These are phyloP conservation scores for Exophiala oligosperma DNA, from an alignment of 2,329 filamentous ascomycete genomes.

Conservation along the genomic window DNA sequence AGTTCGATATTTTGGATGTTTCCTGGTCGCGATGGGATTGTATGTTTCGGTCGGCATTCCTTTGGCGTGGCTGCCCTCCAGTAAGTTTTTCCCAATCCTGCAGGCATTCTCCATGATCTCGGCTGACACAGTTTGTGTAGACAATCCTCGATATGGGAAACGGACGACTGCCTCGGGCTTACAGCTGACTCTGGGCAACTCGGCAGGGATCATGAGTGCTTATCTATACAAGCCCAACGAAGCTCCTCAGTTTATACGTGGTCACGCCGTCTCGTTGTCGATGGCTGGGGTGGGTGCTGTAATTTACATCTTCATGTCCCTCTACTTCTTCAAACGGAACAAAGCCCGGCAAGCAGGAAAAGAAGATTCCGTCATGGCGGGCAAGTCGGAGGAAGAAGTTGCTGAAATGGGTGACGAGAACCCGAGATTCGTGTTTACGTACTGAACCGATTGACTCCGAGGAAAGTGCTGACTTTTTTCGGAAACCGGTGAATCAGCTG, in stretches of 20 bases:
- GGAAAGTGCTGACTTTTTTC: neutral
- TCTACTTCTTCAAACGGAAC: constrained; percentile 54
- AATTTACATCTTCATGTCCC: constrained; percentile 57
- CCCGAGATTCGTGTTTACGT: constrained; percentile 39
- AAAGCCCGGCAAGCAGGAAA: constrained; percentile 35
- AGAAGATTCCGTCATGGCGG: constrained; percentile 40
- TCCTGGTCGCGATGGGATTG: constrained; percentile 72
- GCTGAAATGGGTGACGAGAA: constrained; percentile 45
- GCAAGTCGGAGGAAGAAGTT: constrained; percentile 43
- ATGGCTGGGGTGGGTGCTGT: constrained; percentile 57
- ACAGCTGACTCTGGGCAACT: constrained; percentile 70
- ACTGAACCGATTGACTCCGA: constrained; percentile 23
- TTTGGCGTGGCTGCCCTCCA: constrained; percentile 51
- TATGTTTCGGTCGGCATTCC: constrained; percentile 62
- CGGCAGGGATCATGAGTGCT: constrained; percentile 56
- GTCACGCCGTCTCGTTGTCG: constrained; percentile 62
- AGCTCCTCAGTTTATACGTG: constrained; percentile 59
- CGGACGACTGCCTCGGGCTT: constrained; percentile 69
- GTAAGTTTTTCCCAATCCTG: constrained; percentile 7
- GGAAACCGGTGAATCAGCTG: neutral
- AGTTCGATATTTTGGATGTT: constrained; percentile 73
- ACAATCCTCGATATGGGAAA: constrained; percentile 74
- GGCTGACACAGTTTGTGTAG: constrained; percentile 59
- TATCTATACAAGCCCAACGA: constrained; percentile 45
- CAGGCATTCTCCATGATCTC: constrained; percentile 27